Percentiles rank a stretch among this genome's conserved stretches.
phyloP scores from a whole-genome alignment of 148 eudicot genomes.

The Rhododendron mucronatum region DNA sequence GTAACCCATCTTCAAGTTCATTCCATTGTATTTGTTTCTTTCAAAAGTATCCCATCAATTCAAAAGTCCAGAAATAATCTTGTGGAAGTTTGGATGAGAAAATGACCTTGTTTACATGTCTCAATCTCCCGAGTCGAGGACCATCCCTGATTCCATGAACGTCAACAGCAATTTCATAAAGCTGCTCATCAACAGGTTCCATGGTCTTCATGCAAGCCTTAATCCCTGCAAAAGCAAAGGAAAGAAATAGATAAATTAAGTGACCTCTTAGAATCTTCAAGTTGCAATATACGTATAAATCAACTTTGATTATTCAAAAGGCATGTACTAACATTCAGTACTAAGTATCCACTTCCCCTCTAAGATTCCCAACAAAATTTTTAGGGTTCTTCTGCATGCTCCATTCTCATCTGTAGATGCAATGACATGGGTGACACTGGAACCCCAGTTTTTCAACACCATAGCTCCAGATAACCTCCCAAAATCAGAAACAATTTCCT shows the following conservation, averaged over 20 bases:
- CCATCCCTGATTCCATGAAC: conserved; percentile 75
- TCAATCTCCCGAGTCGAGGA: conserved; percentile 76
- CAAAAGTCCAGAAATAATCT: neutral
- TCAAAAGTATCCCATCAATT: neutral
- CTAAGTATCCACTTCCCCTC: conserved; percentile 92
- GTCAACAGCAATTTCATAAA: conserved; percentile 66
- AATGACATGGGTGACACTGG: conserved; percentile 76
- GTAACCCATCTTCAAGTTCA: neutral
- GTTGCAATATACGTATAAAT: neutral
- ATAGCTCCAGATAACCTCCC: conserved; percentile 55
- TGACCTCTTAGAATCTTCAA: neutral
- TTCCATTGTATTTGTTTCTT: neutral
- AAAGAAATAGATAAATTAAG: neutral
- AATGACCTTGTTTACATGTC: conserved; percentile 65
- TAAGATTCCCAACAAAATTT: conserved; percentile 83
- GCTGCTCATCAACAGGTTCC: conserved; percentile 61
- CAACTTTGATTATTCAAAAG: neutral
- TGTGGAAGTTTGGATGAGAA: neutral
- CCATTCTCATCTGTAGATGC: conserved; percentile 74
- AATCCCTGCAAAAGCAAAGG: conserved; percentile 58
- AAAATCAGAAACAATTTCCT: conserved; percentile 68
- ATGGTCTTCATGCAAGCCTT: conserved; percentile 62
- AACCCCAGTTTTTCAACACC: conserved; percentile 53
- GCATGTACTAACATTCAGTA: conserved; percentile 49
- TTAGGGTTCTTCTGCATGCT: conserved; percentile 87